A percentile compares a stretch with the other conserved stretches of the same genome.
Conservation (phyloP, 2,329 filamentous ascomycete genomes). For the Fonsecaea multimorphosa region DNA sequence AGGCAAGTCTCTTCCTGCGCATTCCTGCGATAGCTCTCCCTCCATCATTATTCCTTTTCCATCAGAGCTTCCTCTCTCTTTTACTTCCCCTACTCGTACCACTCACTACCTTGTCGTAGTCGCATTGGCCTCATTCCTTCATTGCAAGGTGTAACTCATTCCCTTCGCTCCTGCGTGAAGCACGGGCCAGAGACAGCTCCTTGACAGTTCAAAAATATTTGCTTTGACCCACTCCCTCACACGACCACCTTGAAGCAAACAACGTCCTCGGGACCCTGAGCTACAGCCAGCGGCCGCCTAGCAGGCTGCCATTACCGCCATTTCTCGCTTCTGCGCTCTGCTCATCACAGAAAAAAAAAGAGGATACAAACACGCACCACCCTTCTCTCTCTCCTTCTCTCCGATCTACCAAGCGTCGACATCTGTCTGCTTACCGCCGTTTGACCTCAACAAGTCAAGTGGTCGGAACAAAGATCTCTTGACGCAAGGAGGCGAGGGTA, state of each 20-base stretch:
- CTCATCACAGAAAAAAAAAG: neutral
- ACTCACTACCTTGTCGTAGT: neutral
- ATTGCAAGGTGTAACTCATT: neutral
- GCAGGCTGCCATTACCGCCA: constrained; percentile 21
- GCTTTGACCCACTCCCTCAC: neutral
- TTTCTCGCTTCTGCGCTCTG: constrained; percentile 10
- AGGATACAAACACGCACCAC: constrained; percentile 2
- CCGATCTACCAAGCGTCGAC: constrained; percentile 11
- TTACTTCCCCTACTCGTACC: neutral
- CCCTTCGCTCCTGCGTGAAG: neutral
- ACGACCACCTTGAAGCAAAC: neutral
- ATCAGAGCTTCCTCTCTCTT: neutral
- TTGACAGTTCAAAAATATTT: neutral
- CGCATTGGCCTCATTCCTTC: neutral
- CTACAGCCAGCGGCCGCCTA: neutral
- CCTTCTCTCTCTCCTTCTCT: neutral
- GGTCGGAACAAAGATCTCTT: constrained; percentile 30
- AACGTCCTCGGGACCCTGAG: constrained; percentile 1
- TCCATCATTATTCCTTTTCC: neutral
- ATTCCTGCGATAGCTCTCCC: neutral
- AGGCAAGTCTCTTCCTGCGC: constrained; percentile 2
- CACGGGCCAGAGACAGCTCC: neutral
- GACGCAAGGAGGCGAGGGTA: constrained; percentile 37
- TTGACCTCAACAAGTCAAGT: constrained; percentile 33
- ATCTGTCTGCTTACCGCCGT: constrained; percentile 37